phyloP scores from a whole-genome alignment of 2,329 filamentous ascomycete species.

The Chrysoporthe deuterocubensis region DNA sequence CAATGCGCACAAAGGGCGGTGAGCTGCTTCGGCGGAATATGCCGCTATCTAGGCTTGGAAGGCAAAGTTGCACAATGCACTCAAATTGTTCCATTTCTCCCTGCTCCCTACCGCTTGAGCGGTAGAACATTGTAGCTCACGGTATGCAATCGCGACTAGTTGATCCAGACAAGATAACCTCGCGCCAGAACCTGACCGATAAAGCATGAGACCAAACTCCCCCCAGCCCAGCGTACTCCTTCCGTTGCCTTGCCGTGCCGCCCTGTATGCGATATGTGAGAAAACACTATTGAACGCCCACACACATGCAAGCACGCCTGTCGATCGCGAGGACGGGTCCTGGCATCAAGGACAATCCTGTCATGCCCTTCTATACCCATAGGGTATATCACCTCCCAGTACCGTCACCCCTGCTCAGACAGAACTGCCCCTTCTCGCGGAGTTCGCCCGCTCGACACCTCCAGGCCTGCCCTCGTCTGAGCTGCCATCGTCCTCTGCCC shows the following conservation, averaged over 20 bases:
- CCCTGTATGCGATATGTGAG: constrained; percentile 11
- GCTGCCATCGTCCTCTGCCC: constrained; percentile 44
- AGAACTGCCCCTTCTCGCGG: constrained; percentile 47
- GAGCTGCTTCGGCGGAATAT: neutral
- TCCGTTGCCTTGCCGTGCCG: constrained; percentile 14
- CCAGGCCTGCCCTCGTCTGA: constrained; percentile 26
- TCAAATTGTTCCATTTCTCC: neutral
- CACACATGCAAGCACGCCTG: constrained; percentile 20
- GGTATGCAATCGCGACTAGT: neutral
- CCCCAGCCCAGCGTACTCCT: neutral
- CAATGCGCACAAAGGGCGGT: neutral
- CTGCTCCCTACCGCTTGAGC: neutral
- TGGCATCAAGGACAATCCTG: neutral
- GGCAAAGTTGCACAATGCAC: neutral
- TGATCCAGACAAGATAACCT: neutral
- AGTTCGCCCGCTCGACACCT: constrained; percentile 24
- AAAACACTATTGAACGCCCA: constrained; percentile 15
- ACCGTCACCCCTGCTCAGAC: constrained; percentile 36
- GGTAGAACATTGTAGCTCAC: neutral
- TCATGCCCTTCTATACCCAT: neutral
- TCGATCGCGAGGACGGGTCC: neutral
- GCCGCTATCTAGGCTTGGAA: neutral
- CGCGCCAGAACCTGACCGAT: neutral
- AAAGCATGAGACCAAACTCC: neutral
- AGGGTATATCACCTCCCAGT: constrained; percentile 3